Conservation (phyloP, 495 filamentous ascomycete genomes). For the Daldinia vernicosa region DNA sequence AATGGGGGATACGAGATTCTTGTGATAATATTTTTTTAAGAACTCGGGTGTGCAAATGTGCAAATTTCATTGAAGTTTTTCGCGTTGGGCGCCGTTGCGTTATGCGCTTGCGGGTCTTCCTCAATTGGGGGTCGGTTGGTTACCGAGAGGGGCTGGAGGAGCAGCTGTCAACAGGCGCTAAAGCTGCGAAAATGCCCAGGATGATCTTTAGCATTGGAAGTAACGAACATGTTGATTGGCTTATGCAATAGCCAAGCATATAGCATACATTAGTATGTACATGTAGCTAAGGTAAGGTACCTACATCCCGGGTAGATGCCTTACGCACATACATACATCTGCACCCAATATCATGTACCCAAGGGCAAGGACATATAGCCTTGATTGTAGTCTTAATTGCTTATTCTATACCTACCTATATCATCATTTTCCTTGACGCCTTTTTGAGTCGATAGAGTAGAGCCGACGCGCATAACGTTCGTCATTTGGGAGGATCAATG, state of each 20-base stretch:
- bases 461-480: constrained; percentile 22
- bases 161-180: constrained; percentile 2
- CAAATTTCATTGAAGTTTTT: constrained; percentile 34
- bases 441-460: too few relatives aligned
- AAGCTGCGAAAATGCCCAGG: neutral
- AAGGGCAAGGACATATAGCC: neutral
- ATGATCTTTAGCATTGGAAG: neutral
- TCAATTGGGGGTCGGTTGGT: constrained; percentile 4
- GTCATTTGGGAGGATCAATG: constrained; percentile 2
- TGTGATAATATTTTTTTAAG: constrained; percentile 14
- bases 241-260: constrained; percentile 7
- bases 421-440: too few relatives aligned
- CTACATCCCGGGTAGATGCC: neutral
- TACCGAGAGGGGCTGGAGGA: constrained; percentile 1
- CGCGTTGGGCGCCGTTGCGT: constrained; percentile 39
- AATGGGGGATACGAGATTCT: constrained; percentile 20
- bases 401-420: too few relatives aligned
- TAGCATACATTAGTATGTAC: neutral
- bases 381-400: neutral
- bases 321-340: neutral
- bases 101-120: constrained; percentile 32
- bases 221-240: constrained; percentile 13
- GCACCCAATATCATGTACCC: neutral
- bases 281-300: constrained; percentile 8
- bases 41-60: constrained; percentile 24